Base-by-base conservation (phyloP, 225 moss, liverwort and hornwort genomes). In the Anthoceros angustus region DNA sequence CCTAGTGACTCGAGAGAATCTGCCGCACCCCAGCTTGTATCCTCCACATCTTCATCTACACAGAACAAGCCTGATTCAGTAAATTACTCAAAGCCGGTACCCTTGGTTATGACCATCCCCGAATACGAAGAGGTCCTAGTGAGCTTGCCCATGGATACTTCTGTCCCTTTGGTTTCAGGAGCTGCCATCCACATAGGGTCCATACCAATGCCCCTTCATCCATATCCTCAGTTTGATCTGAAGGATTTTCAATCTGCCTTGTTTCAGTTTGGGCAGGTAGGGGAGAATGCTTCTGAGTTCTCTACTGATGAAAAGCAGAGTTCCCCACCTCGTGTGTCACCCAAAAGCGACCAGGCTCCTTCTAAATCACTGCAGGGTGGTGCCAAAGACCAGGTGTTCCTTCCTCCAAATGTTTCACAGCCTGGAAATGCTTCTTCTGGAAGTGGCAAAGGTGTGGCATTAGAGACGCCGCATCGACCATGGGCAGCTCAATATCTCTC, bases 111-210 rank as follows among this genome's bases (percentile, higher is more conserved):
- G 32, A 32, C 32, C 32, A 32, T 4, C 32, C 32, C 32, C 32
- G 32, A 32, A 32, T 1, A 1, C 2, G 32, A 32, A 32, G 32
- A 4, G 1, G 32, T 32, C 32, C 32, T 32, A 32, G 91, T 98
- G 72, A 91, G 88, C 71, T 80, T 98, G 62, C 84, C 88, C 70
- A 84, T 91, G 14, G 79, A 82, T 64, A 86, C 85, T 63, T 74
- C 91, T 18, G 62, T 89, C 61, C 74, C 88, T 39, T 88, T 83
- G 42, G 80, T 77, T 9, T 78, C 87, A 71, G 88, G 91, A 71
- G 83, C 95, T 71, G 95, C 92, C 43, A 98, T 98, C 46, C 95
- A 98, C 67, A 98, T 98, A 68, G 95, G 95, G 40, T 98, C 95
- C 41, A 88, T 98, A 76, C 91, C 88, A 73, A 98, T 87, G 85